Evolutionary conservation across 192 early-diverging fungal genomes (phyloP).

Genomic region (Gryganskiella cystojenkinii): DNA sequence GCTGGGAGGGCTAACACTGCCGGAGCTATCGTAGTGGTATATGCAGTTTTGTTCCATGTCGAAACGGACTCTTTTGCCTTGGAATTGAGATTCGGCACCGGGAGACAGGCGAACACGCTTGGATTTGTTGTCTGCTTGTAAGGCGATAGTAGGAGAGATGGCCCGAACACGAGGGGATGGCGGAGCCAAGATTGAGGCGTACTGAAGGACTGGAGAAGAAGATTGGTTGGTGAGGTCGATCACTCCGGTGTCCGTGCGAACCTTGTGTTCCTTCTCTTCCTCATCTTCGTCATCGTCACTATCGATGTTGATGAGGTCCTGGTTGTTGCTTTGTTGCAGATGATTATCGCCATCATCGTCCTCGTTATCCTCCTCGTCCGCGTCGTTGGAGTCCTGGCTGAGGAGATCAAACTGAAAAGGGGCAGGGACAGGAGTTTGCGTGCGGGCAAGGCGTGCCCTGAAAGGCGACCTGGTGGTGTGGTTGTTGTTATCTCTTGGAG

Average conservation of each 20-base stretch:
- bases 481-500: neutral
- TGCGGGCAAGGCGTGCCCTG: slow-evolving; percentile 4
- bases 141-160: slow-evolving; percentile 11
- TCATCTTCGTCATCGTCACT: slow-evolving; percentile 2
- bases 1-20: slow-evolving; percentile 12
- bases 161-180: neutral
- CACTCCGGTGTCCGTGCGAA: neutral
- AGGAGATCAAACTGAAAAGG: neutral
- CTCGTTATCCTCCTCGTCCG: neutral
- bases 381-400: slow-evolving; percentile 3
- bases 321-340: slow-evolving; percentile 1
- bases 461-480: neutral
- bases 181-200: neutral
- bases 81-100: neutral
- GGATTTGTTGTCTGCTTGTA: slow-evolving; percentile 24
- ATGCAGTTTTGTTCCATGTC: slow-evolving; percentile 25
- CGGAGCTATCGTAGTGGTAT: slow-evolving; percentile 7
- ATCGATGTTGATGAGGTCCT: neutral
- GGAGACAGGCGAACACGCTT: slow-evolving; percentile 19
- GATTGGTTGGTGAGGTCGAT: slow-evolving; percentile 6
- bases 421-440: slow-evolving; percentile 12
- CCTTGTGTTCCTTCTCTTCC: neutral
- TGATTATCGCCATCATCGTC: neutral
- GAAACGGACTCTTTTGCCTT: slow-evolving; percentile 25
- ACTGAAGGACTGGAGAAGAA: neutral